phyloP scores from a whole-genome alignment of 2,329 filamentous ascomycete species.

The Juglanconis oblonga region DNA sequence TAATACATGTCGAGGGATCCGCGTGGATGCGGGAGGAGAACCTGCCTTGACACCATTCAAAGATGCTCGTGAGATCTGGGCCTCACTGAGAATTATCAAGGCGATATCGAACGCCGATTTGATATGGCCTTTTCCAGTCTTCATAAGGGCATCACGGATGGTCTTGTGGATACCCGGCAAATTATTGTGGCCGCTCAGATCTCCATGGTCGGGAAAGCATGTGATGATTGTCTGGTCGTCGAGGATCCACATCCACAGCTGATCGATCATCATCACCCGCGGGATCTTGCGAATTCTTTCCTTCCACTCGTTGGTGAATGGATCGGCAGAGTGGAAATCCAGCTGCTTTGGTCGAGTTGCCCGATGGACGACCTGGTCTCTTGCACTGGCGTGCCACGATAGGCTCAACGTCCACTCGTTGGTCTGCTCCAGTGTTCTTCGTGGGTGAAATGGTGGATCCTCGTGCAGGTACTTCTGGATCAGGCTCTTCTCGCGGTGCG shows the following conservation, averaged over 20 bases:
- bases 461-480: constrained; percentile 31
- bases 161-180: constrained; percentile 38
- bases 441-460: constrained; percentile 37
- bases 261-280: constrained; percentile 29
- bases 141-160: constrained; percentile 31
- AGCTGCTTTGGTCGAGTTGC: constrained; percentile 26
- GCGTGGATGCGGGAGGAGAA: constrained; percentile 23
- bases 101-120: constrained; percentile 39
- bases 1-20: constrained; percentile 17
- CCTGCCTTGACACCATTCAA: constrained; percentile 35
- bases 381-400: constrained; percentile 31
- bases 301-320: constrained; percentile 10
- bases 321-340: constrained; percentile 22
- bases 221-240: constrained; percentile 30
- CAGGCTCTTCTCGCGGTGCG: constrained; percentile 32
- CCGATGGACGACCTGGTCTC: constrained; percentile 41
- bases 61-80: constrained; percentile 32
- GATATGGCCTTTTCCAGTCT: constrained; percentile 25
- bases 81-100: constrained; percentile 40
- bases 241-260: constrained; percentile 32
- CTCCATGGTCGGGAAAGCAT: constrained; percentile 37
- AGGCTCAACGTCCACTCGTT: constrained; percentile 38
- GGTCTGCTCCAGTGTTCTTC: constrained; percentile 44
- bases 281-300: constrained; percentile 26
- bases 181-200: constrained; percentile 36